A percentile compares a stretch with the other conserved stretches of the same genome.
Evolutionary conservation across 2,329 filamentous ascomycete genomes (phyloP).

Genomic region (Colletotrichum sp.): DNA sequence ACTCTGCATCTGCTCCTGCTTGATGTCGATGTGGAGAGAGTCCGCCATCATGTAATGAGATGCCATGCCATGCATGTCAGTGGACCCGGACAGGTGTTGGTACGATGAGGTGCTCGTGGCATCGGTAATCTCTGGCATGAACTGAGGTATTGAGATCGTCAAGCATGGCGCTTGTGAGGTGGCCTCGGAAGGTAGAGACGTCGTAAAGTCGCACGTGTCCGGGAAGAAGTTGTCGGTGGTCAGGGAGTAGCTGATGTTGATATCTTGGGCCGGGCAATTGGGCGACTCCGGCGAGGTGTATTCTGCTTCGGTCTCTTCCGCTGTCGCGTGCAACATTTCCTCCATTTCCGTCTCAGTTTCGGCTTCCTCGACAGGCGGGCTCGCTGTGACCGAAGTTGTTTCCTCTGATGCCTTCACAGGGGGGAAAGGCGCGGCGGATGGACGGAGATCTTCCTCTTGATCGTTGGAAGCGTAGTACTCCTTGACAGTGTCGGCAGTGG

Average conservation of each 20-base stretch:
- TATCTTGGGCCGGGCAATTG: slow-evolving; percentile 6
- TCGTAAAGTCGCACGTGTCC: slow-evolving; percentile 18
- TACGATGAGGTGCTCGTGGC: slow-evolving; percentile 12
- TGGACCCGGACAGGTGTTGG: slow-evolving; percentile 7
- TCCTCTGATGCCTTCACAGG: background rate
- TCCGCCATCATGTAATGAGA: slow-evolving; percentile 1
- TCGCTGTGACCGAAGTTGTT: background rate
- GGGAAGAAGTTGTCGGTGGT: slow-evolving; percentile 11
- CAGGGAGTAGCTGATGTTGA: slow-evolving; percentile 2
- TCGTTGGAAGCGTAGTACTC: slow-evolving; percentile 37
- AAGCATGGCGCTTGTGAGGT: slow-evolving; percentile 3
- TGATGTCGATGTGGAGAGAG: slow-evolving; percentile 21
- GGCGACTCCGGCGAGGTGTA: slow-evolving; percentile 17
- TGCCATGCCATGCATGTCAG: background rate
- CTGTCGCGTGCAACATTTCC: background rate
- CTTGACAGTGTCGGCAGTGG: slow-evolving; percentile 34
- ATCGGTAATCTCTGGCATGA: background rate
- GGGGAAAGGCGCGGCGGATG: slow-evolving; percentile 39
- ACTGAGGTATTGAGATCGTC: slow-evolving; percentile 21
- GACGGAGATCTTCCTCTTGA: slow-evolving; percentile 40
- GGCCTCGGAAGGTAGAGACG: background rate
- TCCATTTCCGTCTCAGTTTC: background rate
- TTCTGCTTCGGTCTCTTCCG: slow-evolving; percentile 10
- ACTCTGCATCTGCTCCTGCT: slow-evolving; percentile 20
- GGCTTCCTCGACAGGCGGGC: background rate